Base-by-base conservation (phyloP, 2,329 filamentous ascomycete species). In the Exserohilum turcica region DNA sequence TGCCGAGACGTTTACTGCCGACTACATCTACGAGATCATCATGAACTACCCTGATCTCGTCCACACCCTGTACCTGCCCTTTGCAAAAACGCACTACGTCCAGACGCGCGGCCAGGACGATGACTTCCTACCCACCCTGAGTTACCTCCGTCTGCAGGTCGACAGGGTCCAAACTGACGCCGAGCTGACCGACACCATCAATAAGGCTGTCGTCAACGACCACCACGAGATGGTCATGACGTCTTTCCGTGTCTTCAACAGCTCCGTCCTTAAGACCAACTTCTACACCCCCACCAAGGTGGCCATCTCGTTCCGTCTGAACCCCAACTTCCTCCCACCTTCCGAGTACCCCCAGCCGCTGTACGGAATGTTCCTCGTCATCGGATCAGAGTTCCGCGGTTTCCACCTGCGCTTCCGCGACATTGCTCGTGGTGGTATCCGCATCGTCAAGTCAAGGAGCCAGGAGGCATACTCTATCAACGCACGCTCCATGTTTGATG, bases 211-310 rank as follows among this genome's bases (percentile, higher is more conserved):
- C 6, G 67, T 74, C 45, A 97, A 96, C 70, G 93, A 99, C 78
- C 92, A 99, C 77, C 92, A 99, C 71, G 89, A 93, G 73, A 95
- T 97, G 87, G 94, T 99, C 64, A 95, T 99, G 91, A 91, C 87
- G 36, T 91, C 92, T 13, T 97, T 99, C 85, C 87, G 91, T 49
- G 87, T 94, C 58, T 99, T 99, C 86, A 99, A 99, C 81, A 87
- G 85, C 52, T 86, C 90, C 40, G 87, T 97, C 39, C 82, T 97
- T 63, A 99, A 97, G 85, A 99, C 94, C 65, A 99, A 99, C 81
- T 89, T 89, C 76, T 97, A 95, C 82, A 99, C 94, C 0, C 94
- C 94, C 0, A 99, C 94, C 60, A 99, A 99, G 83, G 93, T 99
- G 33, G 94, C 94, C 8, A 84, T 99, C 64, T 96, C 92, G 79